Percentiles rank a stretch among this genome's conserved stretches.
phyloP scores from a whole-genome alignment of 805 yeast genomes.

The Wickerhamiella azyma region DNA sequence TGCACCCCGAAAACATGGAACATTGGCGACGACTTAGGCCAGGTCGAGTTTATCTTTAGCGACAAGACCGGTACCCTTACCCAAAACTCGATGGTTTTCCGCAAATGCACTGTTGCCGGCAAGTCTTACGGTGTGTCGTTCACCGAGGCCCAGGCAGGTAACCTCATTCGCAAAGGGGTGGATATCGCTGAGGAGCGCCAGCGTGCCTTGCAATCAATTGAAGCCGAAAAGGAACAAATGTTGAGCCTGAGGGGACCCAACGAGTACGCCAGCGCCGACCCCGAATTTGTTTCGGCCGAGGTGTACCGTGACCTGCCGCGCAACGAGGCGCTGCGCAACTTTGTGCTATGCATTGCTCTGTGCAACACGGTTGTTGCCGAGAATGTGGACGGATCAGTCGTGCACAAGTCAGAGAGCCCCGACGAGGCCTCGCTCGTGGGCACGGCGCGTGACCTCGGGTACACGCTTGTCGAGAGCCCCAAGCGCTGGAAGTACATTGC shows the following conservation, averaged over 20 bases:
- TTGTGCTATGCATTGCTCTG: slow-evolving; percentile 52
- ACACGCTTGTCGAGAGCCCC: slow-evolving; percentile 42
- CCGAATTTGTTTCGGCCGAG: slow-evolving; percentile 48
- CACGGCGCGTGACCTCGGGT: slow-evolving; percentile 61
- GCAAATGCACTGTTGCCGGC: slow-evolving; percentile 60
- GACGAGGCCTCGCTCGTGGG: slow-evolving; percentile 74
- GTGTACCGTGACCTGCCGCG: slow-evolving; percentile 44
- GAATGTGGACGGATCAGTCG: slow-evolving; percentile 25
- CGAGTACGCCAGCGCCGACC: slow-evolving; percentile 25
- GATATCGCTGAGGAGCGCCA: slow-evolving; percentile 37
- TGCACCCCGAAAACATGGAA: slow-evolving; percentile 78
- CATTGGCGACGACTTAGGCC: slow-evolving; percentile 75
- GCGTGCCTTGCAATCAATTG: slow-evolving; percentile 36
- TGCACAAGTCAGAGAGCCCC: slow-evolving; percentile 68
- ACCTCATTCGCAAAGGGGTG: slow-evolving; percentile 46
- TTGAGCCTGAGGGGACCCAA: slow-evolving; percentile 26
- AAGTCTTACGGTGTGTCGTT: slow-evolving; percentile 59
- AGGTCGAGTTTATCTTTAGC: slow-evolving; percentile 67
- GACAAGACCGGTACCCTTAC: slow-evolving; percentile 80
- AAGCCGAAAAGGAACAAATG: slow-evolving; percentile 29
- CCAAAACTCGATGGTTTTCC: slow-evolving; percentile 75
- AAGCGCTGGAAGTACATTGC: slow-evolving; percentile 34
- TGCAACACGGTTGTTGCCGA: slow-evolving; percentile 70
- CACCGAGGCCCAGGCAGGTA: slow-evolving; percentile 62
- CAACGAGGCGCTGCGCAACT: slow-evolving; percentile 37